Percentiles rank a stretch among this genome's conserved stretches.
Conservation (phyloP, 495 filamentous ascomycete species). For the Podospora fimiseda region DNA sequence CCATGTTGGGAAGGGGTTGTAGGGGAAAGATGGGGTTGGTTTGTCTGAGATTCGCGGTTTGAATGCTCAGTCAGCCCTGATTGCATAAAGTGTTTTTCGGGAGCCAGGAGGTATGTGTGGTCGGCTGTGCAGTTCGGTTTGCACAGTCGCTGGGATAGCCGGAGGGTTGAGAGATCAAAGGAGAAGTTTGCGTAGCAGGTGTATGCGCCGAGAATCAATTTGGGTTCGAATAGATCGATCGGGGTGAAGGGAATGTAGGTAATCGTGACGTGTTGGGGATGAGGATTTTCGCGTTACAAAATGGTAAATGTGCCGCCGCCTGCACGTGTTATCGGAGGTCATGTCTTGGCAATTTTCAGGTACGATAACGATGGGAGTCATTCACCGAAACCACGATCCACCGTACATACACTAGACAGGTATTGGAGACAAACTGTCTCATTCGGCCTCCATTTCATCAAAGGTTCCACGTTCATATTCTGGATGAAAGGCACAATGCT, state of each 20-base stretch:
- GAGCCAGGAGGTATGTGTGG: conserved; percentile 28
- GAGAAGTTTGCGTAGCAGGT: not conserved
- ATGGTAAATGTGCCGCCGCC: not conserved
- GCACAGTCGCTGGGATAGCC: conserved; percentile 29
- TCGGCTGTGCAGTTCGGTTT: conserved; percentile 59
- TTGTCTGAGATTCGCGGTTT: conserved; percentile 44
- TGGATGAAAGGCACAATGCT: too few species aligned
- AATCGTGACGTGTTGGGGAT: conserved; percentile 9
- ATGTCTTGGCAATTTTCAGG: not conserved
- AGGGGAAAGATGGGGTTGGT: conserved; percentile 33
- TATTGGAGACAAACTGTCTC: too few species aligned
- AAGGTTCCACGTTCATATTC: too few species aligned
- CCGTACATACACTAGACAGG: too few species aligned
- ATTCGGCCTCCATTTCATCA: too few species aligned
- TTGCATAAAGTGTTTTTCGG: conserved; percentile 75
- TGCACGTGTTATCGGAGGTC: not conserved
- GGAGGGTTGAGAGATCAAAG: not conserved
- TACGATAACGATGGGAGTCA: too few species aligned
- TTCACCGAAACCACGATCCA: too few species aligned
- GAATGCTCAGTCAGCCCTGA: conserved; percentile 61
- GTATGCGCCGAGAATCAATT: not conserved
- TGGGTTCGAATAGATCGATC: not conserved
- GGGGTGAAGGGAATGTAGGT: not conserved
- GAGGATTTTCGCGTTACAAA: conserved; percentile 1
- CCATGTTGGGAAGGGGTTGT: conserved; percentile 66